Base-by-base conservation (phyloP, 2,329 filamentous ascomycete species). In the Pseudogymnoascus sp. region DNA sequence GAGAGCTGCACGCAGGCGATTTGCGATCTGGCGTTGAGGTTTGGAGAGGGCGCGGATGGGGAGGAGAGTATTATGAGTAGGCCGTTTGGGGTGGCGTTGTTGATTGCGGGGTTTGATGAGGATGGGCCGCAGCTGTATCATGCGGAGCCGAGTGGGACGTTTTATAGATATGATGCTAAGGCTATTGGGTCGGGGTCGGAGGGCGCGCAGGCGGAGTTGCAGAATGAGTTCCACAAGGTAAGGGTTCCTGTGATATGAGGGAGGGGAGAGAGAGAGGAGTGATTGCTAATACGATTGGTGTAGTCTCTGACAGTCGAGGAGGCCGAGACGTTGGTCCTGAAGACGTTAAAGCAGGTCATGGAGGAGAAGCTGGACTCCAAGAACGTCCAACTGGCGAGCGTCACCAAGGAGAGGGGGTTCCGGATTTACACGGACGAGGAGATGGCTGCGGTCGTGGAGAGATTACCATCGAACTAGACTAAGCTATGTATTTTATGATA, bases 321-420 rank as follows among this genome's bases (percentile, higher is more conserved):
- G 74, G 94, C 94, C 63, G 94, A 99, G 80, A 94, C 92, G 3
- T 80, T 99, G 67, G 92, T 96, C 60, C 81, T 99, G 72, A 97
- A 97, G 85, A 99, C 94, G 37, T 77, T 99, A 75, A 99, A 97
- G 84, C 94, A 99, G 79, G 94, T 99, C 69, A 99, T 99, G 94
- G 94, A 99, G 79, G 94, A 99, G 86, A 99, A 99, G 81, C 83
- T 99, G 64, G 94, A 99, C 75, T 85, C 92, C 67, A 99, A 99
- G 85, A 99, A 99, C 74, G 94, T 99, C 67, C 94, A 99, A 80
- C 78, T 99, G 69, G 94, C 94, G 61, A 97, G 93, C 74, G 94
- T 99, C 63, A 99, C 94, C 66, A 96, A 92, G 82, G 93, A 97
- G 68, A 93, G 90, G 78, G 94, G 94, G 62, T 99, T 99, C 83